Evolutionary conservation across 495 filamentous ascomycete genomes (phyloP).

Genomic region (Clavariopsis aquatica): DNA sequence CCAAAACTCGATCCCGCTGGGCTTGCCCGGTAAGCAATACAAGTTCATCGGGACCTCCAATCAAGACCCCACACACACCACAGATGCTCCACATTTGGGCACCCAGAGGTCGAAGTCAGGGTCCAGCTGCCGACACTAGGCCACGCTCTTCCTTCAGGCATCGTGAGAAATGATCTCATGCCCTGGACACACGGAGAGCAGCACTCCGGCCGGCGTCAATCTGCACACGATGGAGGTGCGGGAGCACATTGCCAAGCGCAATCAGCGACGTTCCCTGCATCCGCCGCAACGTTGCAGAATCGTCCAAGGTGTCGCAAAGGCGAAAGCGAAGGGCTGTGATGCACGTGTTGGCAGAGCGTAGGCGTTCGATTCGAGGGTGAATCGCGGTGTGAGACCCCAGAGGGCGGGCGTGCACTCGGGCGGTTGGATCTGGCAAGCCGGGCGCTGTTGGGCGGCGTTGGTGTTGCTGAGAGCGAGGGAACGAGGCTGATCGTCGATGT

Average conservation of each 20-base stretch:
- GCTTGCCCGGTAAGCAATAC: conserved; percentile 6
- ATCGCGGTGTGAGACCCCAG: background rate
- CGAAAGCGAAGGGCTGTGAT: background rate
- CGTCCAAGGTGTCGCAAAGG: background rate
- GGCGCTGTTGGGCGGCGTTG: conserved; percentile 1
- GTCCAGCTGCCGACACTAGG: conserved; percentile 9
- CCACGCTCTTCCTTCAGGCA: background rate
- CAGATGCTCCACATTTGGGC: background rate
- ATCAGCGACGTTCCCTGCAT: background rate
- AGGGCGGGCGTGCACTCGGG: background rate
- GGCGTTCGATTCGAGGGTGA: background rate
- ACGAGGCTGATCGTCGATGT: conserved; percentile 20
- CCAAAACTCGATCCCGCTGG: conserved; percentile 16
- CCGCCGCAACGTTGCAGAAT: background rate
- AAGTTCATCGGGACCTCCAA: background rate
- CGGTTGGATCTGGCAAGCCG: background rate
- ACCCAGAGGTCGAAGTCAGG: background rate
- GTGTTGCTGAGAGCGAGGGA: background rate
- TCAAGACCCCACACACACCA: background rate
- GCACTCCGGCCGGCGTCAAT: background rate
- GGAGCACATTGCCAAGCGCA: background rate
- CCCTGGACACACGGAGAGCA: background rate
- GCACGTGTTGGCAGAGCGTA: too few relatives aligned
- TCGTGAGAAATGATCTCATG: conserved; percentile 10
- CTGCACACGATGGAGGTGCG: background rate